These are phyloP conservation scores for Xylaria bambusicola DNA, from an alignment of 495 filamentous ascomycete species.

Conservation along the genomic window DNA sequence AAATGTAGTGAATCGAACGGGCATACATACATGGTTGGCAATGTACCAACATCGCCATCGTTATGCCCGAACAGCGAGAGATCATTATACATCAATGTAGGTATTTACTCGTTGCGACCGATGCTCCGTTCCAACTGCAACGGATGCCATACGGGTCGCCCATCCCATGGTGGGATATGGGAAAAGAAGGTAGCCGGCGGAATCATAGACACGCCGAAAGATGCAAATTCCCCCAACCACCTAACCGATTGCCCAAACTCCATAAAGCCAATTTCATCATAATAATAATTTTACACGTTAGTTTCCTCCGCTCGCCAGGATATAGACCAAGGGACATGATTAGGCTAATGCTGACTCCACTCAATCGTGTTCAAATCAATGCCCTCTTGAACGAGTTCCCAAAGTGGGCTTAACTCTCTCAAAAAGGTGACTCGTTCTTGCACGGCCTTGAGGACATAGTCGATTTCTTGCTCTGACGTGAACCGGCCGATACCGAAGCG, in stretches of 20 bases:
- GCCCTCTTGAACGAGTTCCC: slow-evolving; percentile 98
- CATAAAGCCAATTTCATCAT: slow-evolving; percentile 6
- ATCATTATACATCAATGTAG: slow-evolving; percentile 8
- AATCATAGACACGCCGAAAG: not conserved
- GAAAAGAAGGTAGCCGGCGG: not conserved
- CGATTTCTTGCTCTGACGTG: slow-evolving; percentile 92
- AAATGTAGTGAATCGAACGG: not conserved
- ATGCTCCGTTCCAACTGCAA: not conserved
- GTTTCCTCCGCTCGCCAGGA: not conserved
- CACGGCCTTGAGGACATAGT: slow-evolving; percentile 96
- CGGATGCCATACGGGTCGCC: not conserved
- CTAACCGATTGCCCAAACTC: slow-evolving; percentile 13
- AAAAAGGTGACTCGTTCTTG: slow-evolving; percentile 86
- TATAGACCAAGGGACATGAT: not conserved
- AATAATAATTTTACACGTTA: slow-evolving; percentile 8
- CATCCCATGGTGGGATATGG: not conserved
- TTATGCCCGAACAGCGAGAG: not conserved
- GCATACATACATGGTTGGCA: not conserved
- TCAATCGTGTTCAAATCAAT: slow-evolving; percentile 94
- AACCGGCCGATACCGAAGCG: slow-evolving; percentile 97
- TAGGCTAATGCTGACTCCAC: slow-evolving; percentile 85
- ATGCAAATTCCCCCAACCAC: not conserved
- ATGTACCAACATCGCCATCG: not conserved
- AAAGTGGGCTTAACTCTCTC: slow-evolving; percentile 91
- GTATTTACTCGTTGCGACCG: not conserved